Evolutionary conservation across 1,284 basidiomycete genomes (phyloP), one percentile per base, ranked within the genome.

Genomic region (Afroboletus lepidellus): DNA sequence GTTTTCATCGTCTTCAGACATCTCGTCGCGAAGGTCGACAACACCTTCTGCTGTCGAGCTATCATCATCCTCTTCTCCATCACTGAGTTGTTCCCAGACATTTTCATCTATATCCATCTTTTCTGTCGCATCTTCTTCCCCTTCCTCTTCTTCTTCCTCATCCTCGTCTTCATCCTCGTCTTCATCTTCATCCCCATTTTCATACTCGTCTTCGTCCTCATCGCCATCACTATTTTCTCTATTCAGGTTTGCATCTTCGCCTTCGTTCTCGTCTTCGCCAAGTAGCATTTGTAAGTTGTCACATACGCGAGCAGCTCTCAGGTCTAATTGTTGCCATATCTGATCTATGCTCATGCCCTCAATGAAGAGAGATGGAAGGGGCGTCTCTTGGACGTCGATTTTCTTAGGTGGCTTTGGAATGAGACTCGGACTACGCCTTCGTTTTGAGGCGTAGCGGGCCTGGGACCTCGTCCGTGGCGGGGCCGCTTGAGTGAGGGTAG

Each of bases 291-390:
- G 77, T 41, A 92, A 72, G 55, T 86, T 77, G 47, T 81, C 77
- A 57, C 87, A 90, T 23, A 91, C 70, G 48, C 75, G 80, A 57
- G 83, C 80, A 24, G 84, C 74, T 43, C 90, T 77, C 44, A 96
- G 74, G 65, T 97, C 94, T 47, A 96, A 70, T 71, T 97, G 96
- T 43, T 87, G 85, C 96, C 96, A 99, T 24, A 98, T 76, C 69
- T 97, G 94, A 53, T 92, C 90, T 21, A 83, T 79, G 60, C 86
- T 85, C 83, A 97, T 87, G n/a, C 81, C 87, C n/a, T 92, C 84
- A 12, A 85, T 77, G 54, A 86, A 88, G 20, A 98, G 80, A 46
- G 81, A 81, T 2, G 81, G 72, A 3, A 98, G 72, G 5, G 93
- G 92, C 0, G 94, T 96, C 43, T 78, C 76, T 39, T 80, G 72